Percentiles rank a stretch among this genome's conserved stretches.
These are phyloP conservation scores for Bolboschoenoplectus hybrid DNA, from an alignment of 202 grass and related monocot genomes.

Conservation along the genomic window DNA sequence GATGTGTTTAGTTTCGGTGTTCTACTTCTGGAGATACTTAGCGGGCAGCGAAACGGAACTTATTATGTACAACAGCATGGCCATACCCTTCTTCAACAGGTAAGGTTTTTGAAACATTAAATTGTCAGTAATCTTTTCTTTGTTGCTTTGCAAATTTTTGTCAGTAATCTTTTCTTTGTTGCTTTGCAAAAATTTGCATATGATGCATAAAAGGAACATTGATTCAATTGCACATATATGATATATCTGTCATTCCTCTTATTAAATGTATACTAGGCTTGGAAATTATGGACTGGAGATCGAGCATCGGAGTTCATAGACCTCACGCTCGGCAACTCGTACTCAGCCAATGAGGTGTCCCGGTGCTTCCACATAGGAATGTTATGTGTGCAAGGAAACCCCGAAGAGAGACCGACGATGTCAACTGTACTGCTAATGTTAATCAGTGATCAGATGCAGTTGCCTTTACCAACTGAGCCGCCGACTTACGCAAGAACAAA, in stretches of 20 bases:
- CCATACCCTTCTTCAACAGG: constrained; percentile 65
- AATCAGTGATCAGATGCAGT: constrained; percentile 66
- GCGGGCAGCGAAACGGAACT: constrained; percentile 72
- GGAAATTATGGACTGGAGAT: constrained; percentile 69
- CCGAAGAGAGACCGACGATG: constrained; percentile 80
- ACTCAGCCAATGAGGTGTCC: constrained; percentile 48
- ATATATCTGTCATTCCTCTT: background rate
- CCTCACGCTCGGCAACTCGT: constrained; percentile 47
- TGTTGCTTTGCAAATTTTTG: too few species aligned
- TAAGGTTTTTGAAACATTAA: constrained; percentile 31
- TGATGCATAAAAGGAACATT: background rate
- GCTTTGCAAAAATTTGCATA: background rate
- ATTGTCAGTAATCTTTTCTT: background rate
- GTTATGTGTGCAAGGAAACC: constrained; percentile 83
- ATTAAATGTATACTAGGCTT: constrained; percentile 49
- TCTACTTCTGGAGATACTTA: constrained; percentile 88
- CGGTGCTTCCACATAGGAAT: constrained; percentile 76
- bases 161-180: background rate
- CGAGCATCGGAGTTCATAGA: constrained; percentile 70
- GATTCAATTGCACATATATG: constrained; percentile 11
- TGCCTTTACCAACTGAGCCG: constrained; percentile 51
- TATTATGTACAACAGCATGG: constrained; percentile 61
- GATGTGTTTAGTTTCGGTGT: constrained; percentile 95
- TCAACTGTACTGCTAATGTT: constrained; percentile 79
- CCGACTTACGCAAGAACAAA: constrained; percentile 47